Conservation (phyloP, 306 rosid species). For the Prunus campanulata region DNA sequence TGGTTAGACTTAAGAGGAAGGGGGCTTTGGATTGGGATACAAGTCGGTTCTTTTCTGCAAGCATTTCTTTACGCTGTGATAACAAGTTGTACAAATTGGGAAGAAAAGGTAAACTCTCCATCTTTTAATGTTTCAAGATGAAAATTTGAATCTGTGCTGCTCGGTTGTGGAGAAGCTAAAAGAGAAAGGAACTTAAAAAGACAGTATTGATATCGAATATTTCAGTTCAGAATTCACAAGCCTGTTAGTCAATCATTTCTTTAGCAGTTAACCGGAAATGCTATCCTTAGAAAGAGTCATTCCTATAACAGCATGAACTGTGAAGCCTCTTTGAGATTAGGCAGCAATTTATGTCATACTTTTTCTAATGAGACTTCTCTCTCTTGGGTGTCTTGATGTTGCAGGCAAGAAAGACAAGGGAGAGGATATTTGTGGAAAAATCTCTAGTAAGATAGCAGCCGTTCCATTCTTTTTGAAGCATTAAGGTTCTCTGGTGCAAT, state of each 20-base stretch:
- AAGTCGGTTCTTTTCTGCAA: conserved; percentile 50
- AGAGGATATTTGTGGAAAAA: conserved; percentile 46
- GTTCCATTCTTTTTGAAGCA: neutral
- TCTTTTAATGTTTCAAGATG: neutral
- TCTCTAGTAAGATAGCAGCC: conserved; percentile 23
- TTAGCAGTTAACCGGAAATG: too few relatives aligned
- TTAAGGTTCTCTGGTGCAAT: neutral
- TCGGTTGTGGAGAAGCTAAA: neutral
- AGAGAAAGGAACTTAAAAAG: neutral
- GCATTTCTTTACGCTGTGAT: conserved; percentile 35
- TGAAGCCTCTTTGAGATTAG: neutral
- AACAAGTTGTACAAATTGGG: conserved; percentile 53
- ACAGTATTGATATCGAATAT: neutral
- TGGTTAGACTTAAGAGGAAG: conserved; percentile 45
- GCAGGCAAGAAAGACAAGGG: conserved; percentile 39
- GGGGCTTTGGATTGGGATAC: conserved; percentile 71
- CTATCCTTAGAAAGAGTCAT: too few relatives aligned
- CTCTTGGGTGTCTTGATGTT: neutral
- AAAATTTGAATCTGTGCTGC: too few relatives aligned
- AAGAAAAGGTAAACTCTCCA: conserved; percentile 40
- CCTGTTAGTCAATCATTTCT: neutral
- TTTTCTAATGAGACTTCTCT: neutral
- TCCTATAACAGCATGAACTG: too few relatives aligned
- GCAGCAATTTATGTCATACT: neutral
- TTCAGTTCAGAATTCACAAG: neutral